Evolutionary conservation across 2,329 filamentous ascomycete genomes (phyloP).

Genomic region (Claviceps spartinae): DNA sequence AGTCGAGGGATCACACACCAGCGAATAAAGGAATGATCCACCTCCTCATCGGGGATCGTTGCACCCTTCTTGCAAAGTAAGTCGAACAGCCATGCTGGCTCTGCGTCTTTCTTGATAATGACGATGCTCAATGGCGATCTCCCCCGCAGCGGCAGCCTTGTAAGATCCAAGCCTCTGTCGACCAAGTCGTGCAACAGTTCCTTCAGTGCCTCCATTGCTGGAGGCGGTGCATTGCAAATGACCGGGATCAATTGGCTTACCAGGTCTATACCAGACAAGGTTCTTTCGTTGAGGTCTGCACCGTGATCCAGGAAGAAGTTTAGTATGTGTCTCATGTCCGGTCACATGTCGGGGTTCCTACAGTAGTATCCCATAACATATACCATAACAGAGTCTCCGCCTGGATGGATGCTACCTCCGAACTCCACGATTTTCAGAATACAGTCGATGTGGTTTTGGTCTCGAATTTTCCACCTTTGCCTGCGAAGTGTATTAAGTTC

Average conservation of each 20-base stretch:
- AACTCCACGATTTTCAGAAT: neutral
- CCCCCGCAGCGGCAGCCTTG: neutral
- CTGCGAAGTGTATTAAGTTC: neutral
- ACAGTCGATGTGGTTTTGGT: neutral
- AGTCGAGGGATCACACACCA: neutral
- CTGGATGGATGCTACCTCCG: conserved; percentile 1
- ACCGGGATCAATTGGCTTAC: neutral
- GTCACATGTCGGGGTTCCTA: neutral
- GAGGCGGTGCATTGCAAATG: neutral
- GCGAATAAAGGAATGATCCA: neutral
- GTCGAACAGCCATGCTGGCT: neutral
- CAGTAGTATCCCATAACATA: neutral
- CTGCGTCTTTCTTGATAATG: neutral
- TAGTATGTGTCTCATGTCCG: neutral
- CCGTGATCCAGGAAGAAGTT: neutral
- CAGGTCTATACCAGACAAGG: neutral
- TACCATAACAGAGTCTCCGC: neutral
- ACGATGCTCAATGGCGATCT: neutral
- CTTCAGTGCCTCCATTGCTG: neutral
- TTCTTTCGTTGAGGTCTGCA: neutral
- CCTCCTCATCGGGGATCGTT: neutral
- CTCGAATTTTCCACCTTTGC: no score
- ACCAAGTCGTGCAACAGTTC: neutral
- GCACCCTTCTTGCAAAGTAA: neutral
- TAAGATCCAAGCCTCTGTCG: neutral